phyloP scores from a whole-genome alignment of 2,329 filamentous ascomycete species.

The Cryphonectria carpinicola region DNA sequence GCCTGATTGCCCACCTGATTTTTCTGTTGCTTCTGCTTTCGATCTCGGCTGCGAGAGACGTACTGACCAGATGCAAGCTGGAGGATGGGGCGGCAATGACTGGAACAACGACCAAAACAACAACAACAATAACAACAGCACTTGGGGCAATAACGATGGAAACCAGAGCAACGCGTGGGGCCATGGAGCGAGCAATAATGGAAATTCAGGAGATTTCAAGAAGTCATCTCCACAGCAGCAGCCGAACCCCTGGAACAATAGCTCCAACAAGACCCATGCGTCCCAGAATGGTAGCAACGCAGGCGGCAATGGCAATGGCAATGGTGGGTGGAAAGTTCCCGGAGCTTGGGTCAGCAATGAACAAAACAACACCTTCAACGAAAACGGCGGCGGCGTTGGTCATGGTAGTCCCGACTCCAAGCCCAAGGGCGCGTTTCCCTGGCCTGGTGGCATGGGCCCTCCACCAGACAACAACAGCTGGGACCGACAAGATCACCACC shows the following conservation, averaged over 20 bases:
- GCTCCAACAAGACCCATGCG: not conserved
- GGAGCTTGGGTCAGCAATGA: slow-evolving; percentile 16
- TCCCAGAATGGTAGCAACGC: slow-evolving; percentile 6
- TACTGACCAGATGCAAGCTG: slow-evolving; percentile 6
- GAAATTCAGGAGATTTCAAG: not conserved
- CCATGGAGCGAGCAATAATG: not conserved
- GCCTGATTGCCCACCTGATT: not conserved
- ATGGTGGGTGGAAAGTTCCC: slow-evolving; percentile 14
- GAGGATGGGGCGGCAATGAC: not conserved
- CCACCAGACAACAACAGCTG: not conserved
- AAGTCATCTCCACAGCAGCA: slow-evolving; percentile 10
- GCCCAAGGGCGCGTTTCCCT: slow-evolving; percentile 14
- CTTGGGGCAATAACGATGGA: not conserved
- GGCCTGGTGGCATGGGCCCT: slow-evolving; percentile 12
- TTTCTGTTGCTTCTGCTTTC: not conserved
- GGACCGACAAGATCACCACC: not conserved
- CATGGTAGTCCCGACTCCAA: not conserved
- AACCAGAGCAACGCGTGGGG: slow-evolving; percentile 8
- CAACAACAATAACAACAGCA: not conserved
- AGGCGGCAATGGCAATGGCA: slow-evolving; percentile 1
- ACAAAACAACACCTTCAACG: not conserved
- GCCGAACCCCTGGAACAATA: not conserved
- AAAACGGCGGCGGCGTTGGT: not conserved
- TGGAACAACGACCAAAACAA: not conserved
- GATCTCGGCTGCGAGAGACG: not conserved